Conservation (phyloP, 2,329 filamentous ascomycete genomes). For the Colletotrichum euphorbiae region DNA sequence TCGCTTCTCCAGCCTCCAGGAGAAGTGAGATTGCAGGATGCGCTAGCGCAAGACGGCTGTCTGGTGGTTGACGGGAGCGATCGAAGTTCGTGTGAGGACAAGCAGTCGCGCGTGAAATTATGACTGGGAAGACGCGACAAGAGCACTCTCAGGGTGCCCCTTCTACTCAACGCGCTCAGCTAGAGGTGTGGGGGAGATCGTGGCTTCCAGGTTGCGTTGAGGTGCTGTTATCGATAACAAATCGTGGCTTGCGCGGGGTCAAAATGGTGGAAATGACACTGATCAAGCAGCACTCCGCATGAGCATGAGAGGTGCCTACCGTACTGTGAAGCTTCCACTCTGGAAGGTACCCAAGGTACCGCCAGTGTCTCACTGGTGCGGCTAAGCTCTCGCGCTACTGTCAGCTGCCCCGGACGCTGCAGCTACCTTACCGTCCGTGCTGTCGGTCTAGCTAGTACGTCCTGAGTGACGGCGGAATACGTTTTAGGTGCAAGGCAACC, state of each 20-base stretch:
- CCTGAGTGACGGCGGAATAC: too few species aligned
- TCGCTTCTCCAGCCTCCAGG: too few species aligned
- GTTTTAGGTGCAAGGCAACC: background rate
- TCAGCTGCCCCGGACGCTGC: constrained; percentile 22
- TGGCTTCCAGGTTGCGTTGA: constrained; percentile 16
- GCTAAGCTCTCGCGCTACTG: background rate
- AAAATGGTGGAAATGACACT: background rate
- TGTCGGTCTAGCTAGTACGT: background rate
- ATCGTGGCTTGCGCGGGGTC: constrained; percentile 27
- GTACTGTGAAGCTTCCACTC: constrained; percentile 18
- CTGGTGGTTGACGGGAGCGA: background rate
- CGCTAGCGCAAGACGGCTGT: too few species aligned
- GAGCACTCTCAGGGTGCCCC: constrained; percentile 18
- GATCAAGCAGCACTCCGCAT: too few species aligned
- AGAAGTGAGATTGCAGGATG: background rate
- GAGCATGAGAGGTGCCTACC: constrained; percentile 2
- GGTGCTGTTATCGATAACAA: constrained; percentile 23
- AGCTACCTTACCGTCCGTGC: constrained; percentile 13
- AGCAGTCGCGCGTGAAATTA: constrained; percentile 23
- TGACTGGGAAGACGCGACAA: constrained; percentile 36
- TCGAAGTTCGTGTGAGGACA: background rate
- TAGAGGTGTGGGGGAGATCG: constrained; percentile 10
- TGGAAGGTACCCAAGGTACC: background rate
- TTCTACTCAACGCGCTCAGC: constrained; percentile 37
- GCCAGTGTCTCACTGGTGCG: constrained; percentile 15